Evolutionary conservation across 192 early-diverging fungal genomes (phyloP), one percentile per base, ranked within the genome.

Genomic region (Helicostylum pulchrum): DNA sequence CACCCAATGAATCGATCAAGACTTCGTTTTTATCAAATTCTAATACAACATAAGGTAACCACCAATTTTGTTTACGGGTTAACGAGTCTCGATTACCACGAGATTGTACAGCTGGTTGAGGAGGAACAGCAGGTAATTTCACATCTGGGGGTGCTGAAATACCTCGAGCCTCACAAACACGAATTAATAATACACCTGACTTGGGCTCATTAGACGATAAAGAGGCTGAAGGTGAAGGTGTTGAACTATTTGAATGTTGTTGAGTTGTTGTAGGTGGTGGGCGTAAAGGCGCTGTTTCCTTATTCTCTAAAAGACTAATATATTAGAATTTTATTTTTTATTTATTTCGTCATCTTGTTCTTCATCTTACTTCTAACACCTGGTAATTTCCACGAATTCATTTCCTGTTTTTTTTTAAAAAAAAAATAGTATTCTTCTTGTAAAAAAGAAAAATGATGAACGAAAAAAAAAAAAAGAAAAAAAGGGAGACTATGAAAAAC

Each of bases 11-110:
- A 67, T 90, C 87, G 50, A 93, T 87, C 60, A 95, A 79, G 26
- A 93, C 84, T 72, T 97, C 93, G 74, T 95, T 95, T 81, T 94
- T 94, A 79, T 97, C 94, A 61, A 95, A 94, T 77, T 94, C 94
- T 15, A 97, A 80, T 14, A 97, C 92, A 5, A 85, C 87, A 70
- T 95, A 97, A 10, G 94, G 94, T 23, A 89, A 69, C 85, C 88
- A 88, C 73, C 73, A 75, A 32, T 70, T 60, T 19, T 72, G 74
- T 56, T 82, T 80, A 54, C 84, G 77, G 26, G 77, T 77, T 11
- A 83, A 48, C 7, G 80, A 82, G 44, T 85, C 82, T 21, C 84
- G 75, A 51, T 80, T 80, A 26, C 68, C 43, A 52, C 72, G 70
- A 80, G 78, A 64, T 72, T 79, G 63, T 76, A 78, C 72, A 77